Evolutionary conservation across 306 rosid genomes (phyloP).

Genomic region (Luffa aegyptiaca): DNA sequence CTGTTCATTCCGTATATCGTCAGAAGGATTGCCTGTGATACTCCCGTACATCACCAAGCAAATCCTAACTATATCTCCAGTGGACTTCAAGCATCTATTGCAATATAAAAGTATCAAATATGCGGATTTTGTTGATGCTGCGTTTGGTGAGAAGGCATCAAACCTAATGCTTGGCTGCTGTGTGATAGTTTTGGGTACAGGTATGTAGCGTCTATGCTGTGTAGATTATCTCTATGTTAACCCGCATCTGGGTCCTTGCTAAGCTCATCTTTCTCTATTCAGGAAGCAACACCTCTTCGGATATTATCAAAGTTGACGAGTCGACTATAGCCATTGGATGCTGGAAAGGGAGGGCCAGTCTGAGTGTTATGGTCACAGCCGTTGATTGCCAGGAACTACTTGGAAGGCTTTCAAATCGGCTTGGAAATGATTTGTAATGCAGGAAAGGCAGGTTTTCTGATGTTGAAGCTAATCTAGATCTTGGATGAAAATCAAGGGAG

Average conservation of each 20-base stretch:
- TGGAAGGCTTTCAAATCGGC: slow-evolving; percentile 53
- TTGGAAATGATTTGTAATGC: slow-evolving; percentile 23
- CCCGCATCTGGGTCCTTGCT: background rate
- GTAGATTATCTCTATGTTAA: background rate
- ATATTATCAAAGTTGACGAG: slow-evolving; percentile 43
- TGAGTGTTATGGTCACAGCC: slow-evolving; percentile 78
- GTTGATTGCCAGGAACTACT: slow-evolving; percentile 83
- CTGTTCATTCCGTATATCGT: slow-evolving; percentile 79
- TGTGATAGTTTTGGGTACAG: slow-evolving; percentile 56
- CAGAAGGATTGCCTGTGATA: slow-evolving; percentile 89
- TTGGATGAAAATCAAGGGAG: slow-evolving; percentile 19
- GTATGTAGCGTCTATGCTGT: slow-evolving; percentile 25
- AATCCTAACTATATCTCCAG: slow-evolving; percentile 53
- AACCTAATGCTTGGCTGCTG: slow-evolving; percentile 78
- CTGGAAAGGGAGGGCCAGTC: slow-evolving; percentile 87
- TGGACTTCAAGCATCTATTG: slow-evolving; percentile 76
- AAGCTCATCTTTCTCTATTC: slow-evolving; percentile 14
- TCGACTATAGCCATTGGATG: slow-evolving; percentile 93
- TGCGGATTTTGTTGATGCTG: slow-evolving; percentile 69
- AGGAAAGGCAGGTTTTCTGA: slow-evolving; percentile 10
- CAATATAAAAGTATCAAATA: slow-evolving; percentile 63
- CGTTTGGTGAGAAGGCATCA: slow-evolving; percentile 58
- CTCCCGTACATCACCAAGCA: slow-evolving; percentile 79
- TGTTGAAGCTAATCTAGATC: slow-evolving; percentile 19
- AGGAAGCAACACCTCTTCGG: slow-evolving; percentile 27